phyloP scores from a whole-genome alignment of 2,329 filamentous ascomycete genomes.

The Claviceps sorghi region DNA sequence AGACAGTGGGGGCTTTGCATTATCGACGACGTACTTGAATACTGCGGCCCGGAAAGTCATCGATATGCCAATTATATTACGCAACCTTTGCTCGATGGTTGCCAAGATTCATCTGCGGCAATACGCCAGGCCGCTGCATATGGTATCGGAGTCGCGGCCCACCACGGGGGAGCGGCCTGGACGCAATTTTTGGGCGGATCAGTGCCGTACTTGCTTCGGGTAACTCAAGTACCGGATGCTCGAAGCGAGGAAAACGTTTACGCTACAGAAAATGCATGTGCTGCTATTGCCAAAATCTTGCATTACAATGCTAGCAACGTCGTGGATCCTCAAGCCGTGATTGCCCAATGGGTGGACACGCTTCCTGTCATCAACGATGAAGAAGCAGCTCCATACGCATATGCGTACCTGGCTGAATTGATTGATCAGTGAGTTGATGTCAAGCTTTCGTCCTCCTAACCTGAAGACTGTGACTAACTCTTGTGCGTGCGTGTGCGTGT shows the following conservation, averaged over 20 bases:
- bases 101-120: slow-evolving; percentile 71
- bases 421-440: slow-evolving; percentile 75
- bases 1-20: slow-evolving; percentile 99
- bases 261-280: slow-evolving; percentile 93
- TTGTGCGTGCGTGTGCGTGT: neutral
- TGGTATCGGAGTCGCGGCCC: slow-evolving; percentile 86
- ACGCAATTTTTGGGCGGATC: slow-evolving; percentile 71
- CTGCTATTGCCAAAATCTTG: slow-evolving; percentile 90
- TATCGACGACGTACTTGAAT: slow-evolving; percentile 94
- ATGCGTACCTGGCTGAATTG: slow-evolving; percentile 77
- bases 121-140: slow-evolving; percentile 95
- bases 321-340: slow-evolving; percentile 58
- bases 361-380: slow-evolving; percentile 89
- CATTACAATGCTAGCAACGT: slow-evolving; percentile 76
- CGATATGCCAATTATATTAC: slow-evolving; percentile 77
- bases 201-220: slow-evolving; percentile 71
- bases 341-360: slow-evolving; percentile 78
- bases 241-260: slow-evolving; percentile 89
- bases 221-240: slow-evolving; percentile 65
- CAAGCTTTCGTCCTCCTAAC: neutral
- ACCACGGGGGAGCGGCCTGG: slow-evolving; percentile 79
- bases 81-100: slow-evolving; percentile 71
- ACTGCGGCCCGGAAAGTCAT: slow-evolving; percentile 80
- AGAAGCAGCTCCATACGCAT: slow-evolving; percentile 91
- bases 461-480: slow-evolving; percentile 12